phyloP scores from a whole-genome alignment of 2,329 filamentous ascomycete species.

The Cladophialophora carrionii region DNA sequence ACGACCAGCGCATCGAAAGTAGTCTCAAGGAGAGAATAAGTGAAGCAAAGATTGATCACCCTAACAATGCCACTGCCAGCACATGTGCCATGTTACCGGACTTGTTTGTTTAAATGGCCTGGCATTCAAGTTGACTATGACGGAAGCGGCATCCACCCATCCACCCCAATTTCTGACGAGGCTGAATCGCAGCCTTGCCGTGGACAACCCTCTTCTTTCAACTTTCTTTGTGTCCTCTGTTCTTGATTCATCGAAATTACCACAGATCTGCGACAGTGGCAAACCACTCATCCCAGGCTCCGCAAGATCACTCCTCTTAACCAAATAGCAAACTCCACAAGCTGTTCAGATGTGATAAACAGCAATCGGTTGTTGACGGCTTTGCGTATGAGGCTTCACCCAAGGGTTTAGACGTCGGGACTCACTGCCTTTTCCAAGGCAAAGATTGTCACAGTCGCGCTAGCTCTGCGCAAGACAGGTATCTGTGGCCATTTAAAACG shows the following conservation, averaged over 20 bases:
- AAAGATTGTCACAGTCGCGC: not conserved
- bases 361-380: too few species aligned
- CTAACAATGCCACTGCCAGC: not conserved
- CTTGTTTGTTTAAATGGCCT: not conserved
- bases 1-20: constrained; percentile 36
- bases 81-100: constrained; percentile 8
- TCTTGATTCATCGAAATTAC: not conserved
- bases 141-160: not conserved
- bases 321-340: not conserved
- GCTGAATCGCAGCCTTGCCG: not conserved
- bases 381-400: not conserved
- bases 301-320: not conserved
- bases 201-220: not conserved
- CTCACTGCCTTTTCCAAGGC: not conserved
- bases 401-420: not conserved
- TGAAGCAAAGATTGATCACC: constrained; percentile 10
- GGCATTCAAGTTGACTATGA: constrained; percentile 1
- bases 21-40: constrained; percentile 3
- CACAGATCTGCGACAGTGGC: not conserved
- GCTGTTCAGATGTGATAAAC: not conserved
- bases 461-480: not conserved
- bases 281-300: not conserved
- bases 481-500: not conserved
- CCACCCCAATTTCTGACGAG: not conserved
- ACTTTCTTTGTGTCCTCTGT: not conserved